Conservation (phyloP, 352 stramenopile genomes). For the Pythium phragmitis region DNA sequence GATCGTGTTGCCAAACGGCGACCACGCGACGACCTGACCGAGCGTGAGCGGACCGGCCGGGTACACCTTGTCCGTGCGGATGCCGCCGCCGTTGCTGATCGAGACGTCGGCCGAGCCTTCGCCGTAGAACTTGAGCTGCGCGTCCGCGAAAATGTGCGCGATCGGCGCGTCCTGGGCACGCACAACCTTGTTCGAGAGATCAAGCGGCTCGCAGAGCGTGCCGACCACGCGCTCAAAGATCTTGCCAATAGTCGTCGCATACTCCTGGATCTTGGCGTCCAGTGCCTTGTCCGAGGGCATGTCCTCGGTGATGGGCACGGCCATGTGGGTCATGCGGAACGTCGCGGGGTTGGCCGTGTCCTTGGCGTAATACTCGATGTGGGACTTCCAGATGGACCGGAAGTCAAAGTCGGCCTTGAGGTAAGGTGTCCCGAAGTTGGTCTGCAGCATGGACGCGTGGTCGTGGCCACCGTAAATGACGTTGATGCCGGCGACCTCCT, state of each 20-base stretch:
- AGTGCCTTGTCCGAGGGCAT: slow-evolving; percentile 51
- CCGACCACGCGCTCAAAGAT: slow-evolving; percentile 50
- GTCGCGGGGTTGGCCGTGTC: slow-evolving; percentile 29
- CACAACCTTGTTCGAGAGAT: slow-evolving; percentile 53
- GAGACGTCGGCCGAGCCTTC: slow-evolving; percentile 45
- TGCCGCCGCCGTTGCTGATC: slow-evolving; percentile 66
- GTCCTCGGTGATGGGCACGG: slow-evolving; percentile 55
- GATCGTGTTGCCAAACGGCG: slow-evolving; percentile 66
- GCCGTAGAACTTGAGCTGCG: slow-evolving; percentile 50
- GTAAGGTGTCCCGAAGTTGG: slow-evolving; percentile 69
- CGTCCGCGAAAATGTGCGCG: slow-evolving; percentile 55
- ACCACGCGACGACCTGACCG: slow-evolving; percentile 61
- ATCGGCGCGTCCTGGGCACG: slow-evolving; percentile 50
- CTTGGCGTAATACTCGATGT: slow-evolving; percentile 56
- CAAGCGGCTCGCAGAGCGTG: slow-evolving; percentile 49
- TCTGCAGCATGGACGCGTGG: slow-evolving; percentile 74
- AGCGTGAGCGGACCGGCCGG: slow-evolving; percentile 46
- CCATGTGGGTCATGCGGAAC: slow-evolving; percentile 50
- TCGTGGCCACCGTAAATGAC: slow-evolving; percentile 75
- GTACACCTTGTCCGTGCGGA: slow-evolving; percentile 63
- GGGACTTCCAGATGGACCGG: slow-evolving; percentile 60
- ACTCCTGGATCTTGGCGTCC: slow-evolving; percentile 51
- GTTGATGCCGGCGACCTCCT: slow-evolving; percentile 59
- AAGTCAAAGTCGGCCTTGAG: slow-evolving; percentile 76
- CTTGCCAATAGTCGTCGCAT: slow-evolving; percentile 37